Evolutionary conservation across 768 basidiomycete genomes (phyloP), one percentile per base, ranked within the genome.

Genomic region (Trametes coccinea): DNA sequence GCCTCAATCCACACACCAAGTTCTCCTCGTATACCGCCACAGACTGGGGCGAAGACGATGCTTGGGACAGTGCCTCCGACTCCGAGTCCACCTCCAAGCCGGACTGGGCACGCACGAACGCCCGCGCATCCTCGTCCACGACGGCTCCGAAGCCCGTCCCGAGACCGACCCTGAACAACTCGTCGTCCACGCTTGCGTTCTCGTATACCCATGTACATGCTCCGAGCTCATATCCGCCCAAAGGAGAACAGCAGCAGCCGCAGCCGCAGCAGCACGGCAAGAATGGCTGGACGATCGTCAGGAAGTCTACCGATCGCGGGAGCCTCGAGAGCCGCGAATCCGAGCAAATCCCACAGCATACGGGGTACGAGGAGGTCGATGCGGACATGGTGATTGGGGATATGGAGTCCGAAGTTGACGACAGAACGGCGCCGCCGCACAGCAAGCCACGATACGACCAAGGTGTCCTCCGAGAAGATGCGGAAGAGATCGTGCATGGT

Each of bases 31-130:
- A 82, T 75, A 73, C 75, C 52, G 61, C 67, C 17, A 70, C 78
- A 39, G 89, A 91, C 55, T 89, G 89, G 88, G 88, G 77, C n/a
- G 90, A 92, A 71, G 91, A 93, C 70, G 91, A 93, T 71, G 90
- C 84, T 48, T 93, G 91, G 91, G 91, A 93, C 75, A 89, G 87
- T 67, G 80, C 82, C 53, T 92, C 90, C 16, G 91, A 93, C 75
- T 86, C 86, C 48, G 90, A 90, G 73, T 86, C 83, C 56, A 82
- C 79, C 66, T 83, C 80, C 60, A 79, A 80, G 9, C 60, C 66
- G 11, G 51, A 56, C 31, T 72, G 69, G 69, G 67, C 68, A 39
- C 66, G 62, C 27, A 59, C 61, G 17, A 64, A 59, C 41, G 66
- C 53, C 29, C 54, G 52, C 39, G 63, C 58, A 52, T 62, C 68